These are phyloP conservation scores for Solanum corneliomulleri DNA, from an alignment of 257 asterid species.

Conservation along the genomic window DNA sequence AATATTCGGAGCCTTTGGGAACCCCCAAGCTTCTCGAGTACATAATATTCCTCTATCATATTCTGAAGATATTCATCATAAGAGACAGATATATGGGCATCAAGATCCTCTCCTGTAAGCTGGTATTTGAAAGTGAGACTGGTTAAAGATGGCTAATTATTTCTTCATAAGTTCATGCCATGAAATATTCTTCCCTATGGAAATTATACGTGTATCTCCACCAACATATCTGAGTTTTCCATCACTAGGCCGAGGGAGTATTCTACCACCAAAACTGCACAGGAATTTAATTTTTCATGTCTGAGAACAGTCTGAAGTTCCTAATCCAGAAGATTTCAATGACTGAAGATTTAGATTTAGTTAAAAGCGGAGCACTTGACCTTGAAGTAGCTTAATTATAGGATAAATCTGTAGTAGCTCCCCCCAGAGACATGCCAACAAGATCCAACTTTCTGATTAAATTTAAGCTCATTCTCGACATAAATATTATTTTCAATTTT, in stretches of 20 bases:
- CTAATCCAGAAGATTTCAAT: conserved; percentile 18
- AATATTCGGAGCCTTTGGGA: conserved; percentile 65
- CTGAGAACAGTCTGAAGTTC: conserved; percentile 37
- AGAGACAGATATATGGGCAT: conserved; percentile 66
- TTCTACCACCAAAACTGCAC: conserved; percentile 55
- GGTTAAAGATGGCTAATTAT: conserved; percentile 35
- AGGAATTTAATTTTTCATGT: conserved; percentile 41
- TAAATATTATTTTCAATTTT: conserved; percentile 23
- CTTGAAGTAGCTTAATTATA: conserved; percentile 14
- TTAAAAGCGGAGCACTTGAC: conserved; percentile 14
- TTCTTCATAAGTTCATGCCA: conserved; percentile 43
- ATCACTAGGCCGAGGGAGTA: conserved; percentile 62
- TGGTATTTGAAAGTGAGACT: conserved; percentile 59
- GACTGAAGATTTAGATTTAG: conserved; percentile 34
- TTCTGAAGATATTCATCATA: conserved; percentile 63
- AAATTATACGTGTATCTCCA: conserved; percentile 55
- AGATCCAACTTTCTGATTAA: conserved; percentile 12
- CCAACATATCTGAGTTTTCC: conserved; percentile 61
- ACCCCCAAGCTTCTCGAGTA: conserved; percentile 39
- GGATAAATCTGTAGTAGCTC: conserved; percentile 11
- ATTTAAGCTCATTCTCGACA: conserved; percentile 14
- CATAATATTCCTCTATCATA: conserved; percentile 66
- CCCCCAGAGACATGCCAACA: conserved; percentile 18
- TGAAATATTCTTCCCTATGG: conserved; percentile 32
- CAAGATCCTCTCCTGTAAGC: conserved; percentile 78